These are phyloP conservation scores for Schizothecium vesticola DNA, from an alignment of 495 filamentous ascomycete species.

Conservation along the genomic window DNA sequence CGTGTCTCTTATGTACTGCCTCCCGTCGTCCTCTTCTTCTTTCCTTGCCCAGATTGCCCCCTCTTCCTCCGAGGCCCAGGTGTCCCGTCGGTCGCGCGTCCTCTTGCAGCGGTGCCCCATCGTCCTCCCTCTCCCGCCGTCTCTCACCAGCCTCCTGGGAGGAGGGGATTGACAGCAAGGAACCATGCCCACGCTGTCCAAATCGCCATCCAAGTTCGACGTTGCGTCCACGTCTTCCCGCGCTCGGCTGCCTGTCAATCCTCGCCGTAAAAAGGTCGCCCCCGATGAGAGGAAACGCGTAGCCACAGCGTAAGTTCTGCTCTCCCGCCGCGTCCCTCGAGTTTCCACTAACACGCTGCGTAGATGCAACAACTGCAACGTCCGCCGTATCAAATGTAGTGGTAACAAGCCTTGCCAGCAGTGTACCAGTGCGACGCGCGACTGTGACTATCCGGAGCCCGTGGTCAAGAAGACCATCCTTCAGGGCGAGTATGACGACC, in stretches of 20 bases:
- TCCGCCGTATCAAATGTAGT: constrained; percentile 41
- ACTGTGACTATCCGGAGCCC: constrained; percentile 32
- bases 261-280: constrained; percentile 31
- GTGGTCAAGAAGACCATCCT: constrained; percentile 28
- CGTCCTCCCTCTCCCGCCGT: not conserved
- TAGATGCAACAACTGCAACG: constrained; percentile 43
- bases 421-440: constrained; percentile 24
- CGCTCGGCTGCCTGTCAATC: constrained; percentile 34
- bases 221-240: constrained; percentile 1
- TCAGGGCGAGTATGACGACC: constrained; percentile 23
- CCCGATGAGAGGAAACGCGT: constrained; percentile 34
- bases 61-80: not conserved
- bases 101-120: no score
- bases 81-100: no score
- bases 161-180: no score
- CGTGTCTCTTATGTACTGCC: not conserved
- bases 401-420: constrained; percentile 33
- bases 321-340: not conserved
- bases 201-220: constrained; percentile 6
- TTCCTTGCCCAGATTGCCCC: not conserved
- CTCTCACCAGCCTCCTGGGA: not conserved
- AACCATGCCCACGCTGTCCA: constrained; percentile 22
- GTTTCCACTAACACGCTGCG: not conserved
- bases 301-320: constrained; percentile 27
- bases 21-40: not conserved